These are phyloP conservation scores for Neurospora crassa DNA, from an alignment of 2,329 filamentous ascomycete species.

Conservation along the genomic window DNA sequence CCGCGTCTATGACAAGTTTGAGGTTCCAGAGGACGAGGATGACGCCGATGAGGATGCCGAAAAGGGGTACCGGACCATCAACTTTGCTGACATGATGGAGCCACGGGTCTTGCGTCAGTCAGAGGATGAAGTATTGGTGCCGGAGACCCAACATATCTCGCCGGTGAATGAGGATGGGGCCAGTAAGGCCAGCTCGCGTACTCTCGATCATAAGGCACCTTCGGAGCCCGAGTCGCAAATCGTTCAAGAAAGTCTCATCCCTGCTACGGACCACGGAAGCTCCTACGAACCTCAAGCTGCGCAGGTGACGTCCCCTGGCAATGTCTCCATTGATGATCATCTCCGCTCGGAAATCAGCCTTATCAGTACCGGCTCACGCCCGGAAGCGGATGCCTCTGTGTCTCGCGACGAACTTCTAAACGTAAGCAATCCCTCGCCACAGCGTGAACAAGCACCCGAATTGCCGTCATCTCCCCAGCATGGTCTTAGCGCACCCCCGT, in stretches of 20 bases:
- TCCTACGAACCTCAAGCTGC: background rate
- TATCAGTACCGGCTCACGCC: slow-evolving; percentile 38
- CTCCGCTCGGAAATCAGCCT: slow-evolving; percentile 29
- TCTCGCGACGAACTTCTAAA: slow-evolving; percentile 10
- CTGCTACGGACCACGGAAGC: slow-evolving; percentile 14
- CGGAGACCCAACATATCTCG: background rate
- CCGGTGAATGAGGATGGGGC: background rate
- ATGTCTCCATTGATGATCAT: slow-evolving; percentile 23
- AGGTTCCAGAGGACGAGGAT: slow-evolving; percentile 56
- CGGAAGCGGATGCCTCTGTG: slow-evolving; percentile 31
- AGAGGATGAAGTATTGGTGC: slow-evolving; percentile 2
- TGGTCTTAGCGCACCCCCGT: slow-evolving; percentile 1
- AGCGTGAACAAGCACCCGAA: slow-evolving; percentile 20
- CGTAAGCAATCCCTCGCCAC: slow-evolving; percentile 23
- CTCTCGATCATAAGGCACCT: slow-evolving; percentile 4
- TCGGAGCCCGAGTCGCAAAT: background rate
- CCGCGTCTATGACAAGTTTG: slow-evolving; percentile 68
- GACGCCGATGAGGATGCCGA: slow-evolving; percentile 42
- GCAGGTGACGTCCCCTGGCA: slow-evolving; percentile 5
- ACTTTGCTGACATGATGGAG: slow-evolving; percentile 56
- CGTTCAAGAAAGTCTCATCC: slow-evolving; percentile 14
- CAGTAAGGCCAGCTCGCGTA: slow-evolving; percentile 4
- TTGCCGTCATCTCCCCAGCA: background rate
- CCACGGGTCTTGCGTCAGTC: slow-evolving; percentile 51
- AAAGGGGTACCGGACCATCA: slow-evolving; percentile 50